Percentiles rank a stretch among this genome's conserved stretches.
Evolutionary conservation across 2,329 filamentous ascomycete species (phyloP).

Genomic region (Metarhizium anisopliae): DNA sequence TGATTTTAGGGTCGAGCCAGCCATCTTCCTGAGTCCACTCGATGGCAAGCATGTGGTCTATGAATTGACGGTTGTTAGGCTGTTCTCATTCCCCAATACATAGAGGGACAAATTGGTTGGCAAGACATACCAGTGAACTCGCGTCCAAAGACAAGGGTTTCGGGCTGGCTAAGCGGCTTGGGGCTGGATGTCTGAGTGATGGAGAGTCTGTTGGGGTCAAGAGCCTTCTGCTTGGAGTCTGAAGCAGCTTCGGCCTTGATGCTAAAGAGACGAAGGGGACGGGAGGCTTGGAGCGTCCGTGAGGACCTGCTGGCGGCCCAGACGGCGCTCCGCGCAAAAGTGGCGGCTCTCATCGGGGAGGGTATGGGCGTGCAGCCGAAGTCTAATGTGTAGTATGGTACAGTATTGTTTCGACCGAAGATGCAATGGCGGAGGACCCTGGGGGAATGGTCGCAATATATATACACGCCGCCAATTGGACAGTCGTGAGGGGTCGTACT

Average conservation of each 20-base stretch:
- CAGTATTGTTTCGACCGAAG: neutral
- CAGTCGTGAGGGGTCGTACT: neutral
- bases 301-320: constrained; percentile 24
- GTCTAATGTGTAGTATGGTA: neutral
- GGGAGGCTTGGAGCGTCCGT: constrained; percentile 23
- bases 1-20: constrained; percentile 77
- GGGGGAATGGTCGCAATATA: neutral
- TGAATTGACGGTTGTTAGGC: neutral
- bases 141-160: constrained; percentile 82
- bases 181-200: constrained; percentile 69
- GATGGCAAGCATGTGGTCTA: constrained; percentile 93
- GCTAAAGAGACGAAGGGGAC: constrained; percentile 36
- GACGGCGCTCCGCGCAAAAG: constrained; percentile 22
- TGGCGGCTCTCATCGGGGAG: constrained; percentile 20
- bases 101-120: neutral
- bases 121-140: constrained; percentile 67
- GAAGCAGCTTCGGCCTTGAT: constrained; percentile 42
- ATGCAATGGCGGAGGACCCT: neutral
- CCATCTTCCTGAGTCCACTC: constrained; percentile 84
- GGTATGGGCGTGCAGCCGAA: neutral
- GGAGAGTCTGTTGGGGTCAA: constrained; percentile 70
- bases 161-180: constrained; percentile 62
- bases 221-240: constrained; percentile 47
- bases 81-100: too few relatives aligned
- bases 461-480: neutral